Percentiles rank a stretch among this genome's conserved stretches.
phyloP scores from a whole-genome alignment of 1,139 yeast species.

The Scheffersomyces parashehatae region DNA sequence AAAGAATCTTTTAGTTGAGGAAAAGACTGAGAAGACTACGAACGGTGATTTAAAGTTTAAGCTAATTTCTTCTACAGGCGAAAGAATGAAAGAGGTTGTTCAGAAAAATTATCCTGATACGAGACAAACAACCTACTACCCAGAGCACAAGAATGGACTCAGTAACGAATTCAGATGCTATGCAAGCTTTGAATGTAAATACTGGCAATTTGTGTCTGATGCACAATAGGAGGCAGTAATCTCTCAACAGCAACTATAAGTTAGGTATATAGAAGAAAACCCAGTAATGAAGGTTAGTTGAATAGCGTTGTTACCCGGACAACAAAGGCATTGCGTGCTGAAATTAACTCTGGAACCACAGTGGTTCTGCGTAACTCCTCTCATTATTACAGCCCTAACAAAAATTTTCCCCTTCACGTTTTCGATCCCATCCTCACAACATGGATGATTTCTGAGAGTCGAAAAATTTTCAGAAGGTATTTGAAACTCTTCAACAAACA shows the following conservation, averaged over 20 bases:
- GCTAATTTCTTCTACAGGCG: constrained; percentile 80
- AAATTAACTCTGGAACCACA: constrained; percentile 2
- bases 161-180: constrained; percentile 88
- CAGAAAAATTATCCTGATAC: constrained; percentile 64
- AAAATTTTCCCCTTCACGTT: constrained; percentile 7
- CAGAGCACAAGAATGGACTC: constrained; percentile 82
- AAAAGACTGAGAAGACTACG: constrained; percentile 34
- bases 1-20: constrained; percentile 50
- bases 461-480: background rate
- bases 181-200: constrained; percentile 61
- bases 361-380: background rate
- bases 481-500: background rate
- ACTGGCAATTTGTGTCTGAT: constrained; percentile 31
- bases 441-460: background rate
- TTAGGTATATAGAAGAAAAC: too few relatives aligned
- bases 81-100: constrained; percentile 72
- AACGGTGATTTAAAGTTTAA: constrained; percentile 48
- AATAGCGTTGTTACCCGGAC: constrained; percentile 8
- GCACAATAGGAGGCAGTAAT: background rate
- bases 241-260: background rate
- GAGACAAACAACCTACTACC: constrained; percentile 62
- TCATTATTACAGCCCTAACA: constrained; percentile 5
- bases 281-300: too few relatives aligned
- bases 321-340: background rate
- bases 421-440: constrained; percentile 2